Conservation (phyloP, 164 flowering plant species). For the Hamamelis virginiana region DNA sequence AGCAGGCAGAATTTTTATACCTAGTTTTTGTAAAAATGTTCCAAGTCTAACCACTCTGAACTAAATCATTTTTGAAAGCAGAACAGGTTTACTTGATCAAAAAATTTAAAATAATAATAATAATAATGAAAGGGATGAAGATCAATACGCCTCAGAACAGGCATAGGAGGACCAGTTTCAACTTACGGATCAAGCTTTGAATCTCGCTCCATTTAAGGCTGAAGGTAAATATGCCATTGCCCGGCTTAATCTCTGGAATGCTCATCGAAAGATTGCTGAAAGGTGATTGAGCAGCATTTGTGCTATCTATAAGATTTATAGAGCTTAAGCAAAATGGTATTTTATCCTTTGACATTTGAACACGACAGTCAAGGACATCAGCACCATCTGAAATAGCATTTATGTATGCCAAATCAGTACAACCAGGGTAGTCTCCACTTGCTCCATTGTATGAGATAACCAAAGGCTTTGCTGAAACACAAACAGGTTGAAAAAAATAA, state of each 20-base stretch:
- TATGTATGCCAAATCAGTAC: conserved; percentile 75
- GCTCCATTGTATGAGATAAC: conserved; percentile 81
- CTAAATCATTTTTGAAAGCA: no score
- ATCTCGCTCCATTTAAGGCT: conserved; percentile 73
- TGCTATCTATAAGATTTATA: conserved; percentile 64
- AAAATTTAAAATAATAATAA: no score
- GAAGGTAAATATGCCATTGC: conserved; percentile 64
- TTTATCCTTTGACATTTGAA: conserved; percentile 82
- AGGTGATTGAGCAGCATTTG: conserved; percentile 42
- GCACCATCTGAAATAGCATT: conserved; percentile 83
- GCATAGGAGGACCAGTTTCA: not conserved
- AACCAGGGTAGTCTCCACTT: conserved; percentile 84
- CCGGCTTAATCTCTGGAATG: conserved; percentile 42
- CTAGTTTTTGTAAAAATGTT: no score
- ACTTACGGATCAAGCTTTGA: conserved; percentile 75
- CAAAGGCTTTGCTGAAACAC: conserved; percentile 49
- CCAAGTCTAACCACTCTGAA: no score
- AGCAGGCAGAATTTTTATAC: no score
- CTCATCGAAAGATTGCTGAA: conserved; percentile 28
- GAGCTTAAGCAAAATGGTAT: conserved; percentile 70
- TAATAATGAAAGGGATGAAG: no score
- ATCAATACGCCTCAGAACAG: not conserved
- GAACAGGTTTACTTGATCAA: no score
- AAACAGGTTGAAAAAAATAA: conserved; percentile 9
- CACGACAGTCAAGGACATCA: conserved; percentile 80